These are phyloP conservation scores for Penicillium sp. DNA, from an alignment of 2,329 filamentous ascomycete species.

Conservation along the genomic window DNA sequence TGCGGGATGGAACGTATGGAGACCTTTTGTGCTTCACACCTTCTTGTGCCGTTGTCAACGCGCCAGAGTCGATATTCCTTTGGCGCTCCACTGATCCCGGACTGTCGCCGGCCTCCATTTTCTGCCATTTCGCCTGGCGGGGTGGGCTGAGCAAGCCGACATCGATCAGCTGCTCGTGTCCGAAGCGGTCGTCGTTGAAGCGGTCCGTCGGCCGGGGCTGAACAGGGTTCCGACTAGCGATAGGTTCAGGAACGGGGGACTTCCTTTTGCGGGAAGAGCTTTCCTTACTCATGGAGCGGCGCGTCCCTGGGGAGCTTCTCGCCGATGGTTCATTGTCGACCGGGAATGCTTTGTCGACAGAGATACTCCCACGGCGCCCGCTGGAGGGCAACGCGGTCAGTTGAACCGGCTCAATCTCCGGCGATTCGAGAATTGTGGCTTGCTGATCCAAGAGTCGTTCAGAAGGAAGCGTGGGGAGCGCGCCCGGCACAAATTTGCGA, in stretches of 20 bases:
- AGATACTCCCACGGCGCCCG: conserved; percentile 13
- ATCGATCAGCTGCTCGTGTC: conserved; percentile 16
- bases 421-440: conserved; percentile 13
- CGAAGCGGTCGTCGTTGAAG: conserved; percentile 10
- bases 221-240: conserved; percentile 24
- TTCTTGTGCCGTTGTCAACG: conserved; percentile 5
- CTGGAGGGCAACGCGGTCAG: conserved; percentile 17
- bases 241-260: conserved; percentile 31
- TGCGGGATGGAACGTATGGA: conserved; percentile 19
- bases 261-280: conserved; percentile 38
- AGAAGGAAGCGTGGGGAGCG: conserved; percentile 46
- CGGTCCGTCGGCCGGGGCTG: conserved; percentile 18
- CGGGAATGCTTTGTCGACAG: conserved; percentile 13
- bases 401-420: conserved; percentile 7
- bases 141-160: conserved; percentile 20
- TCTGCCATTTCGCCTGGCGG: conserved; percentile 32
- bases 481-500: conserved; percentile 43
- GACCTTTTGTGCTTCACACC: conserved; percentile 18
- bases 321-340: conserved; percentile 15
- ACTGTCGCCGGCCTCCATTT: conserved; percentile 32
- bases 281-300: conserved; percentile 26
- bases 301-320: conserved; percentile 14
- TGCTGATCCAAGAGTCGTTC: conserved; percentile 45
- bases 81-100: conserved; percentile 36
- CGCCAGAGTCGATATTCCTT: conserved; percentile 13